Conservation (phyloP, 2,329 filamentous ascomycete genomes). For the Colletotrichum euphorbiae region DNA sequence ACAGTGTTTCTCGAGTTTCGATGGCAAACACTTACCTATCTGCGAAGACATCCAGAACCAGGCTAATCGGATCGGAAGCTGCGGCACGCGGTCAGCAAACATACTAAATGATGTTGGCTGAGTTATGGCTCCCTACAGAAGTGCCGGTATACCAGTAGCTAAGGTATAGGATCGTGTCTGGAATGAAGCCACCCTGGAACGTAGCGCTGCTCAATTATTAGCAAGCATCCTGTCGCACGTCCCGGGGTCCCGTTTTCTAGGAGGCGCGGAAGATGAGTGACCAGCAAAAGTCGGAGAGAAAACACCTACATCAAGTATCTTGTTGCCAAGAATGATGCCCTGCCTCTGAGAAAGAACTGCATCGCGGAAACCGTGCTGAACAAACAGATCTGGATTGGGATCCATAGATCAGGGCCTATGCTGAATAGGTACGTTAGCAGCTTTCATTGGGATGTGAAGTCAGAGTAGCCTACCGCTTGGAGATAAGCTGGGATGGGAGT, state of each 20-base stretch:
- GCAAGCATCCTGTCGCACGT: too few relatives aligned
- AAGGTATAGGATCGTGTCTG: constrained; percentile 47
- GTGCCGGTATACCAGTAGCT: constrained; percentile 77
- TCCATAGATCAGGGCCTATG: constrained; percentile 50
- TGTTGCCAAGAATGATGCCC: constrained; percentile 53
- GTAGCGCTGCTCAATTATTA: constrained; percentile 7
- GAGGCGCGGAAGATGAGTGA: too few relatives aligned
- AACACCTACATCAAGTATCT: constrained; percentile 53
- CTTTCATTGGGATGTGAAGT: rapidly evolving
- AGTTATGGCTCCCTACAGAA: constrained; percentile 47
- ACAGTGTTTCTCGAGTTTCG: too few relatives aligned
- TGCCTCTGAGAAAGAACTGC: constrained; percentile 50
- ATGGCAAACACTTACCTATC: constrained; percentile 40
- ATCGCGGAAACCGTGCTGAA: constrained; percentile 36
- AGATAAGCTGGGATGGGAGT: constrained; percentile 70
- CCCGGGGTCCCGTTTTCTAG: too few relatives aligned
- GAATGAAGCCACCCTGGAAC: constrained; percentile 60
- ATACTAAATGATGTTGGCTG: rapidly evolving
- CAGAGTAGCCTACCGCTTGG: constrained; percentile 55
- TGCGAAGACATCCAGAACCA: constrained; percentile 72
- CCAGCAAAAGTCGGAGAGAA: too few relatives aligned
- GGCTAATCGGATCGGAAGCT: constrained; percentile 72
- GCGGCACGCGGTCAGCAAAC: constrained; percentile 18
- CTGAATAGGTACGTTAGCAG: neutral
- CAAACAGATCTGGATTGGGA: constrained; percentile 43